These are phyloP conservation scores for Trifolium pratense DNA, from an alignment of 306 rosid genomes.

Conservation along the genomic window DNA sequence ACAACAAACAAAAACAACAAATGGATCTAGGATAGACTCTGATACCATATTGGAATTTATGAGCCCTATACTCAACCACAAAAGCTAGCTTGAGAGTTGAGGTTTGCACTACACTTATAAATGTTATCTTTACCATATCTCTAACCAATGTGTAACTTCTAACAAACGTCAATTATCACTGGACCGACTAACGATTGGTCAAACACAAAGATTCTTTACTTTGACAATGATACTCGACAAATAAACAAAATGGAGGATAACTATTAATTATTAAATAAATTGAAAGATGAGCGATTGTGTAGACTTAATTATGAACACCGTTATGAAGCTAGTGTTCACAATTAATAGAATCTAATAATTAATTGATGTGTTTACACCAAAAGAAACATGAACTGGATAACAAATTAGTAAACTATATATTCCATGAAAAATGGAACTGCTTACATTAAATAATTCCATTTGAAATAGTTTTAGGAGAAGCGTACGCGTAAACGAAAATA, in stretches of 20 bases:
- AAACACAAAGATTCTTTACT: neutral
- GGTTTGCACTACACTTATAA: too few species aligned
- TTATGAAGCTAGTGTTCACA: neutral
- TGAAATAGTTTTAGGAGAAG: neutral
- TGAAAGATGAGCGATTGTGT: neutral
- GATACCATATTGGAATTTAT: too few species aligned
- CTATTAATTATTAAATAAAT: too few species aligned
- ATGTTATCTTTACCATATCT: too few species aligned
- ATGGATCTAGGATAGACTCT: too few species aligned
- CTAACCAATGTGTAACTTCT: too few species aligned
- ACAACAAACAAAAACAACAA: too few species aligned
- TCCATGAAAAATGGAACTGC: neutral
- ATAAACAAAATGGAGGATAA: neutral
- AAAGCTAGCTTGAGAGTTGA: too few species aligned
- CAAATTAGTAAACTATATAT: neutral
- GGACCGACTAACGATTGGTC: too few species aligned
- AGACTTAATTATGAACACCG: neutral
- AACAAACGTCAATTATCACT: too few species aligned
- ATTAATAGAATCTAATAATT: neutral
- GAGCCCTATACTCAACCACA: too few species aligned
- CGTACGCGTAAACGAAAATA: neutral
- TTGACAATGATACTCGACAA: constrained; percentile 14
- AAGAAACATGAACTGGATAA: neutral
- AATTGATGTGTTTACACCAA: neutral
- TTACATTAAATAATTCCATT: neutral